These are phyloP conservation scores for Aureobasidium melanogenum DNA, from an alignment of 2,329 filamentous ascomycete genomes.

Conservation along the genomic window DNA sequence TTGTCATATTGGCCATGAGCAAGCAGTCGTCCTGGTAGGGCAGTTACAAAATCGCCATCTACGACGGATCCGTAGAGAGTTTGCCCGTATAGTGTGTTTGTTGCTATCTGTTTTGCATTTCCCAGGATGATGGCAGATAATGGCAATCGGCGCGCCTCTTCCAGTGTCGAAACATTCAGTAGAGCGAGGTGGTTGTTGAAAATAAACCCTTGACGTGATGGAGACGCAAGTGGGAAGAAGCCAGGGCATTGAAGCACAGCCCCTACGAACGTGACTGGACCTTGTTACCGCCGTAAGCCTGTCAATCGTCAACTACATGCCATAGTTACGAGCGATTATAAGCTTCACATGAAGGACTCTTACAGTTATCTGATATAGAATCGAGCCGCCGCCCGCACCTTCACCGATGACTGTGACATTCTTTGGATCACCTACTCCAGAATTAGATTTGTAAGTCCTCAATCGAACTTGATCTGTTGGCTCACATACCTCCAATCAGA, in stretches of 20 bases:
- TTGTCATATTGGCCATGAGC: slow-evolving; percentile 36
- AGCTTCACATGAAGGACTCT: neutral
- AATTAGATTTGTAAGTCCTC: slow-evolving; percentile 10
- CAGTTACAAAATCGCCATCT: slow-evolving; percentile 43
- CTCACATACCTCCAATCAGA: slow-evolving; percentile 46
- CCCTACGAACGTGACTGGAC: slow-evolving; percentile 35
- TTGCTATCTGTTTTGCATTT: slow-evolving; percentile 36
- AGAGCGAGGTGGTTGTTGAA: slow-evolving; percentile 32
- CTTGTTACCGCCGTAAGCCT: slow-evolving; percentile 37
- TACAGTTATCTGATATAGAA: slow-evolving; percentile 48
- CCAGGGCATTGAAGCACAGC: slow-evolving; percentile 41
- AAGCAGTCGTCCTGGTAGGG: slow-evolving; percentile 38
- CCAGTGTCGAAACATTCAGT: slow-evolving; percentile 36
- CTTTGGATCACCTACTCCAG: slow-evolving; percentile 19
- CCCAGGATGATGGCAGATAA: slow-evolving; percentile 33
- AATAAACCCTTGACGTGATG: slow-evolving; percentile 30
- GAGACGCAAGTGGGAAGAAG: slow-evolving; percentile 29
- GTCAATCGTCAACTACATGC: neutral
- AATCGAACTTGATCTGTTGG: no score
- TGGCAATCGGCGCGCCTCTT: slow-evolving; percentile 35
- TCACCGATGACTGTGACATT: slow-evolving; percentile 42
- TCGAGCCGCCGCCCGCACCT: slow-evolving; percentile 44
- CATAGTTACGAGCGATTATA: no score
- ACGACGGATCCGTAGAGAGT: slow-evolving; percentile 39
- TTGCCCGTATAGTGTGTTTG: slow-evolving; percentile 31